Evolutionary conservation across 1,284 basidiomycete species (phyloP).

Genomic region (Mycena citricolor): DNA sequence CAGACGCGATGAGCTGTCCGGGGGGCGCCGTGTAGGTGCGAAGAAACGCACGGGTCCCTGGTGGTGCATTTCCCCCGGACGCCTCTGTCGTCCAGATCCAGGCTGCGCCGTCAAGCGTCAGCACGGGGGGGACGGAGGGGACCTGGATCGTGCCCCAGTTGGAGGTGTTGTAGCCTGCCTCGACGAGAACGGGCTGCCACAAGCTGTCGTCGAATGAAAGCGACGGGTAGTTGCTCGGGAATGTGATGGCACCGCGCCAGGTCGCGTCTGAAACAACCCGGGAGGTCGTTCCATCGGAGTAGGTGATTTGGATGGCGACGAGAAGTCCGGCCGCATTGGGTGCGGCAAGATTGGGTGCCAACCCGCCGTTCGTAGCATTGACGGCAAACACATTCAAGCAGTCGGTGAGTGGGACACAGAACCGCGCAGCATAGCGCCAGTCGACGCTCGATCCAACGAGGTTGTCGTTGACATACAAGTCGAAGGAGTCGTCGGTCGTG

Average conservation of each 20-base stretch:
- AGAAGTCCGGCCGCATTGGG: conserved; percentile 19
- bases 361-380: not conserved
- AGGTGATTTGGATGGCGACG: conserved; percentile 6
- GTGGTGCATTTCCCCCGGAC: not conserved
- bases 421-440: conserved; percentile 4
- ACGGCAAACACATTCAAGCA: conserved; percentile 12
- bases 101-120: not conserved
- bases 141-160: not conserved
- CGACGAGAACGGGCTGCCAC: not conserved
- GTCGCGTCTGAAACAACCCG: not conserved
- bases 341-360: not conserved
- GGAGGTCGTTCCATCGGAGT: conserved; percentile 1
- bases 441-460: not conserved
- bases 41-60: conserved; percentile 1
- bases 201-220: conserved; percentile 8
- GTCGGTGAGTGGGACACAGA: not conserved
- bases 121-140: not conserved
- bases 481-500: conserved; percentile 1
- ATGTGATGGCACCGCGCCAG: conserved; percentile 4
- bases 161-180: not conserved
- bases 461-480: conserved; percentile 9
- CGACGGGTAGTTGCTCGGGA: conserved; percentile 21
- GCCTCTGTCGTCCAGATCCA: conserved; percentile 5
- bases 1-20: not conserved
- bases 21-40: not conserved